phyloP scores from a whole-genome alignment of 345 rosid species.

The Hibiscus trionum region DNA sequence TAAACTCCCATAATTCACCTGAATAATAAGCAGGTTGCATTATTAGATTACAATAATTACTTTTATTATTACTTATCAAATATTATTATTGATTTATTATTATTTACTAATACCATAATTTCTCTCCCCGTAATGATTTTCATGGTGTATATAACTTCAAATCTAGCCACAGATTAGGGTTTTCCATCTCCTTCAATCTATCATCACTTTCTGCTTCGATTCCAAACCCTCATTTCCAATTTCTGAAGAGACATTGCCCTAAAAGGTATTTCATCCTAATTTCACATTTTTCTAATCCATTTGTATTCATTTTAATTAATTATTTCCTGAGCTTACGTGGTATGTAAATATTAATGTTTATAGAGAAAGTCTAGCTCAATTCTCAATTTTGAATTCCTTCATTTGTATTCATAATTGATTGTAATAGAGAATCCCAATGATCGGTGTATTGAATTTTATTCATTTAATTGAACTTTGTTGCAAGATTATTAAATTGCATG shows the following conservation, averaged over 20 bases:
- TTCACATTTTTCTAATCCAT: not conserved
- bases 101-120: not conserved
- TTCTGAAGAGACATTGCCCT: not conserved
- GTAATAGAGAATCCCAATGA: not conserved
- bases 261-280: slow-evolving; percentile 12
- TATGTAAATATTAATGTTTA: not conserved
- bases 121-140: slow-evolving; percentile 10
- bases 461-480: slow-evolving; percentile 13
- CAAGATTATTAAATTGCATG: slow-evolving; percentile 8
- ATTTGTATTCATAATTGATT: not conserved
- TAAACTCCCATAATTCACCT: no score
- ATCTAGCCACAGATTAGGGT: slow-evolving; percentile 18
- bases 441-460: not conserved
- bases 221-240: slow-evolving; percentile 14
- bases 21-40: no score
- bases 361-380: not conserved
- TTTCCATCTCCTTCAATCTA: slow-evolving; percentile 9
- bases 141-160: slow-evolving; percentile 16
- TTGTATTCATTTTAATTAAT: not conserved
- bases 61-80: no score
- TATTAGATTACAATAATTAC: no score
- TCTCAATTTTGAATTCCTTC: slow-evolving; percentile 1
- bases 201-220: slow-evolving; percentile 1
- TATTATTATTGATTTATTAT: not conserved
- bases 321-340: not conserved